phyloP scores from a whole-genome alignment of 345 rosid genomes.

The thale cress (Arabidopsis thaliana) region DNA sequence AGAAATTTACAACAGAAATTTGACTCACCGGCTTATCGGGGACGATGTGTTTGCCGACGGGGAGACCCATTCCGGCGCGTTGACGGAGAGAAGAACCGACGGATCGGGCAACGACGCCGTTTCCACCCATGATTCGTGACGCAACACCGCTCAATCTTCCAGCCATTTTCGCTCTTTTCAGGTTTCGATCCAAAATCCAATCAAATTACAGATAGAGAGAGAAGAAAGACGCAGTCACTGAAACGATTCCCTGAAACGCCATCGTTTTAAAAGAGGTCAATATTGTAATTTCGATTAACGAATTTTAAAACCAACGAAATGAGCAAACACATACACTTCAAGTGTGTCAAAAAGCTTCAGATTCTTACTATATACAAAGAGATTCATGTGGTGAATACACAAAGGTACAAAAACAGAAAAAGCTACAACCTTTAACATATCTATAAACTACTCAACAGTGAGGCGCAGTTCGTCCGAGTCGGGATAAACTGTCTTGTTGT shows the following conservation, averaged over 20 bases:
- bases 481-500: not conserved
- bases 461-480: constrained; percentile 26
- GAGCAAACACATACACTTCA: too few species aligned
- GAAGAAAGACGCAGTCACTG: too few species aligned
- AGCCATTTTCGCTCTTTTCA: constrained; percentile 58
- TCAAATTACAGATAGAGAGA: not conserved
- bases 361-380: too few species aligned
- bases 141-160: constrained; percentile 78
- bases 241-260: too few species aligned
- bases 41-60: constrained; percentile 94
- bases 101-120: constrained; percentile 76
- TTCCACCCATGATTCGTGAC: constrained; percentile 86
- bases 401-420: not conserved
- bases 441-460: constrained; percentile 20
- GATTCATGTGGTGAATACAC: not conserved
- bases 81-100: constrained; percentile 77
- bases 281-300: too few species aligned
- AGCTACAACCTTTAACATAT: not conserved
- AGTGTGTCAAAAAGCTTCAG: too few species aligned
- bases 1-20: not conserved
- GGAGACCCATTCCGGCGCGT: constrained; percentile 96
- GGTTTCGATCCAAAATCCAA: constrained; percentile 32
- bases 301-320: too few species aligned
- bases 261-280: too few species aligned
- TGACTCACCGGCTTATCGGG: constrained; percentile 86